Base-by-base conservation (phyloP, 2,329 filamentous ascomycete species). In the Fusarium subglutinans region DNA sequence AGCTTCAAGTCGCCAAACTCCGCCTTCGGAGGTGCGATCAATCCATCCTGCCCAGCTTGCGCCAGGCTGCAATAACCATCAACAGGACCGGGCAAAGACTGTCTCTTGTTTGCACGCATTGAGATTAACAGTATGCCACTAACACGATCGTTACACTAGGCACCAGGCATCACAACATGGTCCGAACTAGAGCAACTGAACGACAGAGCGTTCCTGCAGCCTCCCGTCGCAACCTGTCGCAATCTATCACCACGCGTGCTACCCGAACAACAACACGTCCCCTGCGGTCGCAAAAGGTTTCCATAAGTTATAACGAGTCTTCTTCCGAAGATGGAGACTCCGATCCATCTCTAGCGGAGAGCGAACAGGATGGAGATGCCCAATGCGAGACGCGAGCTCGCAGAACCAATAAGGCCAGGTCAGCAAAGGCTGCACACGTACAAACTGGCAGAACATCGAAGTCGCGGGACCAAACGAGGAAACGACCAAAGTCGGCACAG, bases 161-260 rank as follows among this genome's bases (percentile, higher is more conserved):
- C 43, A 30, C 41, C 24, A 55, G 35, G 35, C 35, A 22, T 35
- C 55, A 37, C 51, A 60, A 56, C 26, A 82, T 82, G 80, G 78
- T 78, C 44, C 72, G 77, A 40, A 81, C 78, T 41, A 76, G 79
- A 69, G 78, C 74, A 57, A 71, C 73, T 58, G 66, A 70, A 45
- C 68, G 69, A 45, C 68, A 70, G n/a, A 53, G 65, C 45, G 35
- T 53, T 26, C 40, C 50, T 40, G 57, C 50, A 60, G 51, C 70
- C 26, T 56, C 69, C 60, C 73, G 70, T 72, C 77, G 77, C 68
- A 79, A 80, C 44, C 64, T 71, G 35, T 69, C 70, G n/a, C 77
- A 70, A 59, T 38, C 70, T 30, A 70, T 74, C 26, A 74, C 65
- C 43, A 56, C 54, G 15, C 57, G 68, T 28, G 30, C 47, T 41